Conservation (phyloP, 495 filamentous ascomycete genomes). For the Trichodelitschia bisporula region DNA sequence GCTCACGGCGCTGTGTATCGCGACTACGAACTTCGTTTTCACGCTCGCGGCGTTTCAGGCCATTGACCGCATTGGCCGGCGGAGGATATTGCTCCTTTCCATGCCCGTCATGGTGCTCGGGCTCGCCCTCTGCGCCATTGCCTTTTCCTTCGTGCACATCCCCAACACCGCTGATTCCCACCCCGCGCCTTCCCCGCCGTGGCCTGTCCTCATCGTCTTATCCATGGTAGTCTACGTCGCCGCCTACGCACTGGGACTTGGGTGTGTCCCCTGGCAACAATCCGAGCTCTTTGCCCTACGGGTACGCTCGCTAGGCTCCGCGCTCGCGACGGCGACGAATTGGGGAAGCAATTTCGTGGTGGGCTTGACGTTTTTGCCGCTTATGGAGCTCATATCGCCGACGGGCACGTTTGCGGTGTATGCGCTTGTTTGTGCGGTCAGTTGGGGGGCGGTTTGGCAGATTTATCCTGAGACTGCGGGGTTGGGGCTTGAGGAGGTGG, state of each 20-base stretch:
- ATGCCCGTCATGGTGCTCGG: slow-evolving; percentile 62
- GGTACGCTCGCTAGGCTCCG: slow-evolving; percentile 60
- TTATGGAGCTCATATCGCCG: slow-evolving; percentile 58
- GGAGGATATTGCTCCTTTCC: slow-evolving; percentile 61
- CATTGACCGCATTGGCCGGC: slow-evolving; percentile 62
- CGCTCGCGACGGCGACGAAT: slow-evolving; percentile 65
- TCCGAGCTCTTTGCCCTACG: slow-evolving; percentile 70
- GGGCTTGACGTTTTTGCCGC: slow-evolving; percentile 60
- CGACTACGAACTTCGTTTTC: slow-evolving; percentile 60
- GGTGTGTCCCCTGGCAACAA: slow-evolving; percentile 86
- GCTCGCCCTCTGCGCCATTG: slow-evolving; percentile 36
- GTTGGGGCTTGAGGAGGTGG: slow-evolving; percentile 58
- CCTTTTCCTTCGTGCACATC: slow-evolving; percentile 35
- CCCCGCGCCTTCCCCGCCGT: slow-evolving; percentile 1
- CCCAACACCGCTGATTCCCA: slow-evolving; percentile 4
- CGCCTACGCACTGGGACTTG: slow-evolving; percentile 67
- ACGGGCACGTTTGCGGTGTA: slow-evolving; percentile 62
- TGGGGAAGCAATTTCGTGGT: slow-evolving; percentile 80
- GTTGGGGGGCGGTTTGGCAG: slow-evolving; percentile 38
- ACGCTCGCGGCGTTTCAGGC: slow-evolving; percentile 51
- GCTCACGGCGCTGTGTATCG: slow-evolving; percentile 56
- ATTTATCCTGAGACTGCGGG: slow-evolving; percentile 77
- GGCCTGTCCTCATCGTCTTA: slow-evolving; percentile 31
- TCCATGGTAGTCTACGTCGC: slow-evolving; percentile 66
- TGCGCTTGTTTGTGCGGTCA: slow-evolving; percentile 37